phyloP scores from a whole-genome alignment of 805 yeast species.

The Starmerella tilneyi region DNA sequence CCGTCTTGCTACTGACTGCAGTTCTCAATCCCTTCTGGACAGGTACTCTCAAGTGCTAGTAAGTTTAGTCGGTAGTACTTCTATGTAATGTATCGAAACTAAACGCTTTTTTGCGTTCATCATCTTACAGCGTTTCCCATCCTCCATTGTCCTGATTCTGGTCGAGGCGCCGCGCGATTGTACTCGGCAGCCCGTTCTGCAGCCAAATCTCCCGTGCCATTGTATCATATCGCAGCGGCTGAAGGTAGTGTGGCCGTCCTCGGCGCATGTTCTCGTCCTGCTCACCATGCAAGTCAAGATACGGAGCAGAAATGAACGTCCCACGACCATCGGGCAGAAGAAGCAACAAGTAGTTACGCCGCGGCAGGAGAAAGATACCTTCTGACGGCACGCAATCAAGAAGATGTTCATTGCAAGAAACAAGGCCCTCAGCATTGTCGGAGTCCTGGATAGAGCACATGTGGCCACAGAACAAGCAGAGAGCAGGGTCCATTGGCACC shows the following conservation, averaged over 20 bases:
- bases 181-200: slow-evolving; percentile 64
- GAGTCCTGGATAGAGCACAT: slow-evolving; percentile 54
- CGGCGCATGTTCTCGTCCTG: slow-evolving; percentile 59
- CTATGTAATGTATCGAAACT: no score
- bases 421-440: slow-evolving; percentile 36
- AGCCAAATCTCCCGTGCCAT: slow-evolving; percentile 63
- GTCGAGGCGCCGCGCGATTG: slow-evolving; percentile 70
- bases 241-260: slow-evolving; percentile 61
- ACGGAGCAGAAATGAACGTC: slow-evolving; percentile 75
- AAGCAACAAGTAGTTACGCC: slow-evolving; percentile 48
- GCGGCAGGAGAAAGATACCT: slow-evolving; percentile 66
- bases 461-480: slow-evolving; percentile 74
- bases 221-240: slow-evolving; percentile 51
- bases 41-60: no score
- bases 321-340: slow-evolving; percentile 67
- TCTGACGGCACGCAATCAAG: slow-evolving; percentile 46
- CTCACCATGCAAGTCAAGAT: slow-evolving; percentile 78
- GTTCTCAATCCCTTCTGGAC: no score
- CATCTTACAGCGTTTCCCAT: slow-evolving; percentile 65
- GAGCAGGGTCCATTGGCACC: slow-evolving; percentile 56
- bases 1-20: no score
- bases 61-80: no score
- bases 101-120: not conserved
- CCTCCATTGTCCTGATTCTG: slow-evolving; percentile 81
- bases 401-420: slow-evolving; percentile 72